Base-by-base conservation (phyloP, 1,284 basidiomycete genomes). In the Lentinus polychrous region DNA sequence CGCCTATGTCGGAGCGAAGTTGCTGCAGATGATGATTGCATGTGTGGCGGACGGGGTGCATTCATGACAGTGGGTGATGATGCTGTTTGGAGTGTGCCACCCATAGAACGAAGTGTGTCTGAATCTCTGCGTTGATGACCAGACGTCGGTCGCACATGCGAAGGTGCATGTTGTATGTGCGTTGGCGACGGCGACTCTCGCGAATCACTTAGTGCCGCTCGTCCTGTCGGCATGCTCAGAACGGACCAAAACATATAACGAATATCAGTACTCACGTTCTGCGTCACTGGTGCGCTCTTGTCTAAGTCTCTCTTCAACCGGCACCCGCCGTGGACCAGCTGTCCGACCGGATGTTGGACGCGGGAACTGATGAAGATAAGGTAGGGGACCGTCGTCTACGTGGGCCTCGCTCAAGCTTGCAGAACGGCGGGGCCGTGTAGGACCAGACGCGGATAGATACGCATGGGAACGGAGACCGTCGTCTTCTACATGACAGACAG, bases 61-160 rank as follows among this genome's bases (percentile, higher is more conserved):
- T 64, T 57, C 5, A 71, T 63, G 1, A 61, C 63, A 3, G 72
- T 75, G 1, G 74, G 72, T 20, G 71, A 74, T 42, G 57, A 59
- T 38, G 60, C 51, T 40, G 55, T 43, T 27, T 48, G 61, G 50
- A 53, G 46, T 57, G 60, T 18, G 60, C 54, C 54, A 8, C 58
- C 60, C 7, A 63, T 61, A 3, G 73, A 74, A 22, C 81, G 82
- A 23, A 87, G 64, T 0, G 86, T 88, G 53, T 89, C 85, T 0
- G 86, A 88, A 52, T 87, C 84, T 22, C 78, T 76, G 47, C 86
- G 78, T 55, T 71, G 74, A 58, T 87, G 84, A 0, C 56, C 58
- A 43, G 60, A 62, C 55, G 62, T 18, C 49, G 60, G 54, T 53
- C 60, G 65, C 49, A 60, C 49, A 32, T 65, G 59, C 8, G 59